Evolutionary conservation across 306 rosid genomes (phyloP).

Genomic region (Mimosa bimucronata): DNA sequence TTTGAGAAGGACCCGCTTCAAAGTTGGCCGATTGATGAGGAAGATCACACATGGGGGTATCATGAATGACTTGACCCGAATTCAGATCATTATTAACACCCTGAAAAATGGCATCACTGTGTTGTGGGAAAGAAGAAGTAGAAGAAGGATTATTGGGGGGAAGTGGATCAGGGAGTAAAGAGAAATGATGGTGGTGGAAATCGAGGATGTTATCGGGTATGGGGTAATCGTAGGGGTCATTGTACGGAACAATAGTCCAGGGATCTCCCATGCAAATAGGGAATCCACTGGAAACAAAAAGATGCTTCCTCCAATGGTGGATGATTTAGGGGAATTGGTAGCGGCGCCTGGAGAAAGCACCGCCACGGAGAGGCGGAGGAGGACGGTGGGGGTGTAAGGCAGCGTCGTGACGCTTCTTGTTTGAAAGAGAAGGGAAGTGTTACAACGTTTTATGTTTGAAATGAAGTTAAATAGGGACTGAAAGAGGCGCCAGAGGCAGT

Average conservation of each 20-base stretch:
- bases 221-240: neutral
- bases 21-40: neutral
- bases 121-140: neutral
- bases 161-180: slow-evolving; percentile 11
- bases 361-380: slow-evolving; percentile 33
- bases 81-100: neutral
- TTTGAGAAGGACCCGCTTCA: slow-evolving; percentile 36
- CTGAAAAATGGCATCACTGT: neutral
- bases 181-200: slow-evolving; percentile 28
- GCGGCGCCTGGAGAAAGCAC: slow-evolving; percentile 46
- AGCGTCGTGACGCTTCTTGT: neutral
- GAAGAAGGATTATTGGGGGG: neutral
- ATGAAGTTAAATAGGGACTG: neutral
- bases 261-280: slow-evolving; percentile 48
- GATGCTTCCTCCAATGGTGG: neutral
- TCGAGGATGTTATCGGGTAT: slow-evolving; percentile 11
- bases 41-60: neutral
- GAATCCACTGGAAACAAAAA: neutral
- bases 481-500: slow-evolving; percentile 28
- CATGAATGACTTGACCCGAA: slow-evolving; percentile 2
- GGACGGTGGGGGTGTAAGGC: neutral
- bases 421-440: neutral
- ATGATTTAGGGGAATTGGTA: neutral
- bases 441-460: neutral
- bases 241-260: neutral